A percentile compares a stretch with the other conserved stretches of the same genome.
Evolutionary conservation across 768 basidiomycete genomes (phyloP).

Genomic region (Galerina sulciceps): DNA sequence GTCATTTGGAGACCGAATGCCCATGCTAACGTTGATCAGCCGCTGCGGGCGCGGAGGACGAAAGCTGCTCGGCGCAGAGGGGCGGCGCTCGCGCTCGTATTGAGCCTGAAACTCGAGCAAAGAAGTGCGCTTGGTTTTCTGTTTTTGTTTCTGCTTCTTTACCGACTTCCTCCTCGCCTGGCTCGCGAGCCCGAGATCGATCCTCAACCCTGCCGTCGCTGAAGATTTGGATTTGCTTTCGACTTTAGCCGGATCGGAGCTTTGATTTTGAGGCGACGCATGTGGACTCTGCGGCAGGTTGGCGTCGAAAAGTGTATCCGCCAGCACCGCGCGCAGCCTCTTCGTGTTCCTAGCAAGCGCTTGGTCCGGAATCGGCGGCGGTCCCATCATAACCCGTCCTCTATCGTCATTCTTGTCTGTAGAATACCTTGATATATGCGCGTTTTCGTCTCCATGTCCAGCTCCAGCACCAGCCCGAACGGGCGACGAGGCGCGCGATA

Average conservation of each 20-base stretch:
- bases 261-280: conserved; percentile 3
- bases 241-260: background rate
- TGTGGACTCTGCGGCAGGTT: conserved; percentile 10
- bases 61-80: conserved; percentile 27
- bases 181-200: too few species aligned
- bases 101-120: background rate
- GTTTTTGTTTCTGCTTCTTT: too few species aligned
- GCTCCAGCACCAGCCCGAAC: background rate
- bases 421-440: conserved; percentile 13
- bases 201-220: too few species aligned
- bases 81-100: conserved; percentile 19
- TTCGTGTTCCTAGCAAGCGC: background rate
- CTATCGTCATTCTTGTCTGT: background rate
- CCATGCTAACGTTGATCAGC: background rate
- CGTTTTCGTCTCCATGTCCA: background rate
- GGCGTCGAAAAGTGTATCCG: conserved; percentile 16
- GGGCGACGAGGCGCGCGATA: conserved; percentile 29
- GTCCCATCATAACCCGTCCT: background rate
- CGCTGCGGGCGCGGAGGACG: conserved; percentile 6
- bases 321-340: conserved; percentile 6
- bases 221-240: background rate
- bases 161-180: too few species aligned
- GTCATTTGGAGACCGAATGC: background rate
- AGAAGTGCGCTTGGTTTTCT: background rate
- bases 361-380: background rate